Evolutionary conservation across 1,284 basidiomycete genomes (phyloP), one percentile per base, ranked within the genome.

Genomic region (Apiotrichum porosum): DNA sequence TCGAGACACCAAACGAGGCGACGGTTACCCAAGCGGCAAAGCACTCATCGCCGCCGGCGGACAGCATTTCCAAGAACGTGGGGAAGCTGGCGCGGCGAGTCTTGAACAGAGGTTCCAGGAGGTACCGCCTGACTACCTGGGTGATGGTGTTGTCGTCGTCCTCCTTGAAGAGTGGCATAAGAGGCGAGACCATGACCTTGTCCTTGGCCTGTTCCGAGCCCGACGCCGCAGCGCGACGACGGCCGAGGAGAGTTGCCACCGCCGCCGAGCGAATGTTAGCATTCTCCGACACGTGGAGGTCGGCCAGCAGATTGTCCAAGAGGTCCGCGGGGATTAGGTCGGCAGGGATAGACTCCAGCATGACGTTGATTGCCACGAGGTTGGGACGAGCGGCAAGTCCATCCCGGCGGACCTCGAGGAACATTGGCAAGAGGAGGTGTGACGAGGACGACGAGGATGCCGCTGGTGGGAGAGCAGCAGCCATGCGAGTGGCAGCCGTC

Each of bases 1-100:
- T 44, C 19, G 59, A 54, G 6, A 72, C 59, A 6, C 67, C 65
- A 10, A 63, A 42, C 2, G 67, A 60, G 2, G 69, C 68, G 1
- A 66, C 54, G 2, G 62, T 50, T 15, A 68, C 56, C 69, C 69
- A 72, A 0, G 63, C 50, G 2, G 61, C 44, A 35, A 66, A 62
- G 13, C 50, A 39, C 4, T 52, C 19, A 19, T 42, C 49, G 5
- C 42, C 38, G 17, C n/a, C 15, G n/a, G n/a, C n/a, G 9, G 32
- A 40, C 1, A 68, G 53, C 12, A 57, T n/a, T 0, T 39, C 19
- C 3, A 69, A 58, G 1, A 69, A 44, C 0, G 43, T n/a, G 1
- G 23, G 12, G 15, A 57, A 49, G 15, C 44, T 31, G 1, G 9
- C 8, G 1, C 58, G 61, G 15, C 54, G 37, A 0, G 39, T 33